These are phyloP conservation scores for Noccaea bulbosa DNA, from an alignment of 345 rosid species.

Conservation along the genomic window DNA sequence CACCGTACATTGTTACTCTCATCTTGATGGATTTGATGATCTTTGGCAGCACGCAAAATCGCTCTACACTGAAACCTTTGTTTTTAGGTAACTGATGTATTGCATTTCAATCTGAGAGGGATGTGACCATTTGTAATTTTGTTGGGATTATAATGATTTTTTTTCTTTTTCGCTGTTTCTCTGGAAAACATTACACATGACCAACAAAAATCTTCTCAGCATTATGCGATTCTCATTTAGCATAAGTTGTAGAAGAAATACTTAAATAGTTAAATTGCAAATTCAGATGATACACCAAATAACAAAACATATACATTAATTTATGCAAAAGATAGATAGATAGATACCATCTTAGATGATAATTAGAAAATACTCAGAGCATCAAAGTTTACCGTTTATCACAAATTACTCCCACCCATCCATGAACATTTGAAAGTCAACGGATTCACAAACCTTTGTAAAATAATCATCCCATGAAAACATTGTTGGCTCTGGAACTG, in stretches of 20 bases:
- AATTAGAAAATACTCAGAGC: not conserved
- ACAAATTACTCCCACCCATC: not conserved
- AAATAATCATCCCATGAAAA: not conserved
- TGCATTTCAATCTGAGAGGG: too few species aligned
- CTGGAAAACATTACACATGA: conserved; percentile 60
- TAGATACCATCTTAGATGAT: not conserved
- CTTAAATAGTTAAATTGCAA: too few species aligned
- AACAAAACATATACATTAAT: not conserved
- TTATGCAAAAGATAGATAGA: not conserved
- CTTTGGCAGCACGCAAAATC: conserved; percentile 72
- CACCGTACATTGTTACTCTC: conserved; percentile 88
- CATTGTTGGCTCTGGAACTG: not conserved
- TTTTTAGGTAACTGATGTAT: conserved; percentile 59
- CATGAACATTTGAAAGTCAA: not conserved
- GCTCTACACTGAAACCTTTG: conserved; percentile 67
- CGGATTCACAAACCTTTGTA: not conserved
- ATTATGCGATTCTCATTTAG: conserved; percentile 25
- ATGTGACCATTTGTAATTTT: too few species aligned
- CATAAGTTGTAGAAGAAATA: too few species aligned
- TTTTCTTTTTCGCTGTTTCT: conserved; percentile 49
- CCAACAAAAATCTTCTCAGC: conserved; percentile 58
- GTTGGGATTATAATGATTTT: too few species aligned
- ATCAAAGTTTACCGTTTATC: not conserved
- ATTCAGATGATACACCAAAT: not conserved
- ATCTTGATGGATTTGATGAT: conserved; percentile 87